Base-by-base conservation (phyloP, 805 yeast genomes). In the Pichia heedii region DNA sequence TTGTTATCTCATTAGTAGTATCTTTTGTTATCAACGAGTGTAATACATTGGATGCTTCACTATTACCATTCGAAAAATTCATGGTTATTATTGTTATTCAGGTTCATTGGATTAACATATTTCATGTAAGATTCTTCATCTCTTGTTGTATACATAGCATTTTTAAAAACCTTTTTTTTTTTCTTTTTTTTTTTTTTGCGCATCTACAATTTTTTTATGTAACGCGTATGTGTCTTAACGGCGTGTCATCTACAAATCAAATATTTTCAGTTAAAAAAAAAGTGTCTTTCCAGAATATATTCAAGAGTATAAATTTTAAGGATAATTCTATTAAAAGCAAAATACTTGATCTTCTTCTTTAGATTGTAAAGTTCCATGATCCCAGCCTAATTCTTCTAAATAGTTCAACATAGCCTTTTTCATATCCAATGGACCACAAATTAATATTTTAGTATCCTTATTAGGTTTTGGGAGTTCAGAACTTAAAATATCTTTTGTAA, bases 361-460 rank as follows among this genome's bases (percentile, higher is more conserved):
- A 0, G 68, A 63, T 35, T 50, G 42, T 19, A 62, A 42, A 22
- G 40, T 44, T 32, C 66, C 67, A 42, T 54, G 52, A 19, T 65
- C 69, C 77, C 86, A 84, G 1, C 90, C 89, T 44, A 81, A 62
- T 33, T 75, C 77, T 37, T 66, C 66, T 15, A 85, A 69, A 40
- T 69, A 66, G 33, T 68, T 66, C 10, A 75, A 59, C 48, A 80
- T 68, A 32, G 60, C 55, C 48, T 69, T 70, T 54, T 78, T 80
- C 84, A 84, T 75, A 35, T 69, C 80, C 50, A 76, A 74, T 19
- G 89, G 89, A 12, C 94, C 94, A 65, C 89, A 83, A 33, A 84
- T 69, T 46, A 82, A 70, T 32, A 84, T 68, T 51, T 79, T 74
- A 41, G 76, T 71, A n/a, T 73, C 67, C 2, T 53, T 54, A 22